phyloP scores from a whole-genome alignment of 2,329 filamentous ascomycete genomes.

The Aspergillus unguis region DNA sequence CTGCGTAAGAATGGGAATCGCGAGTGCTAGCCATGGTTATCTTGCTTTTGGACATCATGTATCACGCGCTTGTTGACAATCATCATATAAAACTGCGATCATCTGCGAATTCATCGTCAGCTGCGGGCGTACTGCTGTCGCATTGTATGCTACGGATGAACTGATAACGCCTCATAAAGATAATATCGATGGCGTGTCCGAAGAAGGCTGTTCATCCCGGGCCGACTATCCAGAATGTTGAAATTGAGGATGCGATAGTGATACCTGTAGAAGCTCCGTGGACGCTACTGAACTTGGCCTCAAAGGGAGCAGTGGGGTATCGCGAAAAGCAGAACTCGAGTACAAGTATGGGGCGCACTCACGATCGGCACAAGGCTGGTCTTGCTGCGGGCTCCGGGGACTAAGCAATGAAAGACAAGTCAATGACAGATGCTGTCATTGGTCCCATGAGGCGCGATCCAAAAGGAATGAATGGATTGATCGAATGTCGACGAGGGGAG shows the following conservation, averaged over 20 bases:
- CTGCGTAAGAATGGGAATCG: constrained; percentile 41
- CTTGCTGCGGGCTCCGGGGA: constrained; percentile 18
- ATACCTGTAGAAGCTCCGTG: not conserved
- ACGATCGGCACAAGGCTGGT: constrained; percentile 31
- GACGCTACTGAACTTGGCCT: constrained; percentile 5
- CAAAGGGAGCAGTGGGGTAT: constrained; percentile 14
- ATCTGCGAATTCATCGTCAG: constrained; percentile 29
- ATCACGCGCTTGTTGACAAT: constrained; percentile 30
- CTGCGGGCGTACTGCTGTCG: constrained; percentile 2
- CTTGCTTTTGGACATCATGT: constrained; percentile 22
- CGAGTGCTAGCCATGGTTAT: constrained; percentile 40
- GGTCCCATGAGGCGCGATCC: constrained; percentile 11
- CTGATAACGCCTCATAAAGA: not conserved
- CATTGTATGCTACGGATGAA: constrained; percentile 1
- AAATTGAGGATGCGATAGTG: not conserved
- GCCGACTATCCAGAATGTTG: not conserved
- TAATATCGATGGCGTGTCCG: not conserved
- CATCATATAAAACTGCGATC: constrained; percentile 31
- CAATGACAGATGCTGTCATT: constrained; percentile 9
- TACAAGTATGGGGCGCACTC: constrained; percentile 25
- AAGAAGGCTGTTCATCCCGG: not conserved
- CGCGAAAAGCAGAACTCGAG: constrained; percentile 12
- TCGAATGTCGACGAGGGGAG: constrained; percentile 6
- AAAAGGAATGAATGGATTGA: constrained; percentile 8
- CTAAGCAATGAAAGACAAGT: constrained; percentile 2